Evolutionary conservation across 495 filamentous ascomycete species (phyloP), one percentile per base, ranked within the genome.

Genomic region (Penicillium parvum): DNA sequence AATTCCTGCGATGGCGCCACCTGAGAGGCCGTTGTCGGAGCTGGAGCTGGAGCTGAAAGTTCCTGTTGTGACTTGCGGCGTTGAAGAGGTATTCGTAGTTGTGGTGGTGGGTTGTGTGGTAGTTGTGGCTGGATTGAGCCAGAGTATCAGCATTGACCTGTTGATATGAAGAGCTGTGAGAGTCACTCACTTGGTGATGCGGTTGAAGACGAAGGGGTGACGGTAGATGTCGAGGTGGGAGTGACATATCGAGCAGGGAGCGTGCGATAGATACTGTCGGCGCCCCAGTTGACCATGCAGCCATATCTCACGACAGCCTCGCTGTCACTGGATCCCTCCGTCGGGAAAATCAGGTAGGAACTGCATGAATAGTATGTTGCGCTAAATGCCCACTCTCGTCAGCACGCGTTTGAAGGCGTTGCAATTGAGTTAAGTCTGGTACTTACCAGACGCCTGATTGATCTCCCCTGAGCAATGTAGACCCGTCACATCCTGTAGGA

Each of bases 1-100:
- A 2, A 51, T 51, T 21, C 42, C 48, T 3, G 41, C 42, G 3
- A 51, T 46, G 15, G 18, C 48, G 32, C 42, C 48, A 20, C 37
- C 26, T 34, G 35, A 20, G 12, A 51, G 6, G 1, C 37, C 10
- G 27, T 12, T 29, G 27, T n/a, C 37, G 10, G 41, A 41, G 23
- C 19, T 41, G 32, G 40, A 29, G 5, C 21, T 21, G 14, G 26
- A 34, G 8, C 23, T 26, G 32, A 25, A 23, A 25, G 23, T 30
- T 9, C 23, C 18, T 16, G 25, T 39, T 20, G 22, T 14, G 17
- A 21, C n/a, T n/a, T 29, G 10, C 27, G n/a, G 7, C 15, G 27
- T 29, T 39, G 2, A n/a, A n/a, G n/a, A n/a, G n/a, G 37, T 7
- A 1, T 7, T 20, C 21, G 42, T 30, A 11, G 11, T 15, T 6